Base-by-base conservation (phyloP, 2,329 filamentous ascomycete genomes). In the Aspergillus sp. region DNA sequence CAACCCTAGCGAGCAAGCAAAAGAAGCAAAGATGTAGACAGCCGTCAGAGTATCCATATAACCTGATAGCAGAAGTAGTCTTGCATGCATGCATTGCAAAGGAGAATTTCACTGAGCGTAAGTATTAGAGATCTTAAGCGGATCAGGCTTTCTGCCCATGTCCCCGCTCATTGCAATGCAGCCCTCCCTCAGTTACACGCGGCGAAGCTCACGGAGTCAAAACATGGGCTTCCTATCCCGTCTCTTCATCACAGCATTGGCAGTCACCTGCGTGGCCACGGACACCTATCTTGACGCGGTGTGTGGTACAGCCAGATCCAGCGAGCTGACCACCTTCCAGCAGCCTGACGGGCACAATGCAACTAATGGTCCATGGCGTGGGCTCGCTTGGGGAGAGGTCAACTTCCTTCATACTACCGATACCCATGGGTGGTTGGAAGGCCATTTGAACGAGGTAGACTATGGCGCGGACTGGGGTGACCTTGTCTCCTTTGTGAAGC, bases 401-500 rank as follows among this genome's bases (percentile, higher is more conserved):
- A 58, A 58, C 25, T 52, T 58, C 8, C 23, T 58, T 22, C 56
- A 58, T 17, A 58, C 56, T 9, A 51, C 56, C 3, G 56, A 58
- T 45, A 31, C 48, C 2, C 56, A 58, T 23, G 56, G 56, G 34
- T 52, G 47, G 34, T 46, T 58, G 0, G 56, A 58, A 13, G 56
- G 48, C 4, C 56, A 58, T 51, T 7, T 38, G 17, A 58, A 58
- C 23, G 47, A 58, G 15, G 46, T 45, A 3, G n/a, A 58, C 19
- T 56, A 56, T 22, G 54, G 54, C 47, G 54, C 43, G 8, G 56
- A 51, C 48, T 52, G 22, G 56, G 56, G 56, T 2, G 47, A 51
- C 28, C 30, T 45, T 28, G 17, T 45, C 11, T 58, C 56, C 11
- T 58, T 58, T 43, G 22, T 58, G 15, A 41, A 51, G 22, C 47